A percentile compares a stretch with the other conserved stretches of the same genome.
These are phyloP conservation scores for Coniferiporia sulphurascens DNA, from an alignment of 1,284 basidiomycete species.

Conservation along the genomic window DNA sequence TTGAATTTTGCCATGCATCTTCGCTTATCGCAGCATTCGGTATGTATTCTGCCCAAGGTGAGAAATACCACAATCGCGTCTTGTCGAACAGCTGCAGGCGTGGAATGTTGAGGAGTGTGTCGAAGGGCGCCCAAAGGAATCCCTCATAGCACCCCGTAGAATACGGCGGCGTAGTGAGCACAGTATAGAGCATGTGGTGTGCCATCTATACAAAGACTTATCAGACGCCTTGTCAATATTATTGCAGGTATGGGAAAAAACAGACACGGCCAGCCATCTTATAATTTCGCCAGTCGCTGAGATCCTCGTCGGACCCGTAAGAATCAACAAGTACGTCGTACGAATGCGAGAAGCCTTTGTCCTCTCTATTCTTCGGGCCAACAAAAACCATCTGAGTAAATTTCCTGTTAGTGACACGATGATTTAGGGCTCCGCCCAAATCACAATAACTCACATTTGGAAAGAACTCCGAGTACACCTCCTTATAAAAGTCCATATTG, in stretches of 20 bases:
- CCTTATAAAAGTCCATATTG: slow-evolving; percentile 42
- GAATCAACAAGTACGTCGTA: slow-evolving; percentile 47
- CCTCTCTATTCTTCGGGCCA: slow-evolving; percentile 44
- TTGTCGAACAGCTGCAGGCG: slow-evolving; percentile 43
- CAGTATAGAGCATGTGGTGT: slow-evolving; percentile 49
- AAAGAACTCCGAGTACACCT: slow-evolving; percentile 44
- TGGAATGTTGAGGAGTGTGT: slow-evolving; percentile 45
- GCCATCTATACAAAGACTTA: slow-evolving; percentile 33
- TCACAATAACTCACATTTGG: slow-evolving; percentile 37
- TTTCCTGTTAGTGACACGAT: neutral
- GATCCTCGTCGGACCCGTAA: slow-evolving; percentile 39
- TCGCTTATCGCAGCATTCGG: slow-evolving; percentile 33
- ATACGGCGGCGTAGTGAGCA: slow-evolving; percentile 33
- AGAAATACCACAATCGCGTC: slow-evolving; percentile 44
- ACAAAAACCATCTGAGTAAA: slow-evolving; percentile 40
- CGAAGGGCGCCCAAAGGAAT: slow-evolving; percentile 49
- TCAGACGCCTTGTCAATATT: neutral
- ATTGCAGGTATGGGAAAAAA: slow-evolving; percentile 3
- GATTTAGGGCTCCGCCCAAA: neutral
- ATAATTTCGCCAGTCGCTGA: slow-evolving; percentile 32
- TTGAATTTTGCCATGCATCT: slow-evolving; percentile 22
- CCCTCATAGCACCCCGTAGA: slow-evolving; percentile 39
- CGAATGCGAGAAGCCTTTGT: slow-evolving; percentile 42
- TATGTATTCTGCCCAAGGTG: slow-evolving; percentile 40
- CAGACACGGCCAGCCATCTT: slow-evolving; percentile 44